Evolutionary conservation across 2,329 filamentous ascomycete genomes (phyloP).

Genomic region (Colletotrichum magnum): DNA sequence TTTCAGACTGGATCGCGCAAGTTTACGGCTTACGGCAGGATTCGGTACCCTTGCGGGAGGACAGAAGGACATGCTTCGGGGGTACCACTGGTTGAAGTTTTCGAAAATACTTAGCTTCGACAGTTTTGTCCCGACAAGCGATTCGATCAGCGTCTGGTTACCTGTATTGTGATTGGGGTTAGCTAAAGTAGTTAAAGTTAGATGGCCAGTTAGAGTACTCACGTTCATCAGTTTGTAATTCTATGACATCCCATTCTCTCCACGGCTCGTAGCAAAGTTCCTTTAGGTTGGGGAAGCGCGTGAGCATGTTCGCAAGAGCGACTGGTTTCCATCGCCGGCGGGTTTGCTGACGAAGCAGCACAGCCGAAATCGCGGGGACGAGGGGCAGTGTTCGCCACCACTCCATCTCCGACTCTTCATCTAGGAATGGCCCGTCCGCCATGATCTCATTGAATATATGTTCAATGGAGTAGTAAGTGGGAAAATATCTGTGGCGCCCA

Average conservation of each 20-base stretch:
- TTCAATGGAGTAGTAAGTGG: conserved; percentile 39
- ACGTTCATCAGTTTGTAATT: conserved; percentile 47
- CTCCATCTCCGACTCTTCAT: conserved; percentile 46
- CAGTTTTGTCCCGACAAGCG: conserved; percentile 44
- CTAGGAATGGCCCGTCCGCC: conserved; percentile 46
- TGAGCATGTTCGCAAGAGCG: conserved; percentile 50
- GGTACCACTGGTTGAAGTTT: conserved; percentile 52
- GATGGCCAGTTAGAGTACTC: conserved; percentile 43
- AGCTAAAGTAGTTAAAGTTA: conserved; percentile 41
- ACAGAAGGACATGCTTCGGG: conserved; percentile 37
- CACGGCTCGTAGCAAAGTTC: conserved; percentile 57
- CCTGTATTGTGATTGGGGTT: conserved; percentile 41
- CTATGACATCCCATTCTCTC: conserved; percentile 48
- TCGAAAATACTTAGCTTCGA: conserved; percentile 52
- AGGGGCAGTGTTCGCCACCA: conserved; percentile 53
- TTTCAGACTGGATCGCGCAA: conserved; percentile 48
- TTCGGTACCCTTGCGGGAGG: conserved; percentile 43
- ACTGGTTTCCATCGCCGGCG: conserved; percentile 52
- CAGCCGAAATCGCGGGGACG: conserved; percentile 49
- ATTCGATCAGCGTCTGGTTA: conserved; percentile 47
- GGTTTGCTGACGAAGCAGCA: conserved; percentile 55
- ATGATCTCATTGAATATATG: conserved; percentile 49
- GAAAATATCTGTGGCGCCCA: conserved; percentile 43
- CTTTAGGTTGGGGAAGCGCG: conserved; percentile 52
- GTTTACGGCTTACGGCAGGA: conserved; percentile 45